Evolutionary conservation across 169 alveolate species (phyloP), one percentile per base, ranked within the genome.

Genomic region (Toxoplasma gondii): DNA sequence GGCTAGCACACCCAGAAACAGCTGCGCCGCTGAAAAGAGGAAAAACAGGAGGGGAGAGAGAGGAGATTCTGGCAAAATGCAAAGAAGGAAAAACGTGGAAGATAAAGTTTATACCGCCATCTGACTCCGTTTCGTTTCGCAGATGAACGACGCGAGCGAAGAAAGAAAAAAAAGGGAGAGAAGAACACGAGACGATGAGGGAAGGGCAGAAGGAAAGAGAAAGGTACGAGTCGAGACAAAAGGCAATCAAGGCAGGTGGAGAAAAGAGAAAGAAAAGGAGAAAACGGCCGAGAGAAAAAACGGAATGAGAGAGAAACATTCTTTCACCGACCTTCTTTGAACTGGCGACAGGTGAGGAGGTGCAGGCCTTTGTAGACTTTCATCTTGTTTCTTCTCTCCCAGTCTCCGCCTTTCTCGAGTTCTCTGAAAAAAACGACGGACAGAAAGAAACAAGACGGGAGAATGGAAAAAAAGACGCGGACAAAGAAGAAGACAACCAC

Each of bases 361-460:
- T 39, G 95, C 44, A 98, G 92, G 54, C 99, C 98, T 88, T 98
- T 99, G 94, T 98, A 98, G 44, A 99, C 99, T 96, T 99, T 99
- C 58, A 99, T 97, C 95, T 99, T 98, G 95, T 99, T 99, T 95
- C 98, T 98, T 94, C 99, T 98, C 96, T 99, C 99, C 99, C 99
- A 99, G 95, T 99, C 99, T 27, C 99, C 99, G 69, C 99, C 99
- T 58, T 97, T 99, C 86, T 98, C 99, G 92, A 99, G 97, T 49
- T 98, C 97, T 86, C 97, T 96, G 93, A 87, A 0, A n/a, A 22
- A 36, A 74, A 74, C 22, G 41, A 19, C 44, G 10, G 43, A 74
- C 49, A n/a, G 84, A 74, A 27, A 74, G 5, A 74, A 58, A 24
- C n/a, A n/a, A n/a, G 81, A n/a, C 41, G 81, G 24, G 38, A 69